Evolutionary conservation across 2,329 filamentous ascomycete species (phyloP).

Genomic region (Ceratocystis lukuohia): DNA sequence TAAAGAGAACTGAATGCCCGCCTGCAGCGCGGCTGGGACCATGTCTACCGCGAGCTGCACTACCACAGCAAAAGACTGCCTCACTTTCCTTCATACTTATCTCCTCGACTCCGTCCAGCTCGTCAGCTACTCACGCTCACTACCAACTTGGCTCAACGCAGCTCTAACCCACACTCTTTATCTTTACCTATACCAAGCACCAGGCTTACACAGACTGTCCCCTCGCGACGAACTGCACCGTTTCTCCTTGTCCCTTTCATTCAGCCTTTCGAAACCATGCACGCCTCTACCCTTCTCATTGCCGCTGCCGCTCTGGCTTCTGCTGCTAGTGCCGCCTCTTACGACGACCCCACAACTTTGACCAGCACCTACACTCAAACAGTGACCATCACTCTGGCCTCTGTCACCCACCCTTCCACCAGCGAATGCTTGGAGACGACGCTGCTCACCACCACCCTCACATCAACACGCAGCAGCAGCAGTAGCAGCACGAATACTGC

Average conservation of each 20-base stretch:
- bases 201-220: too few species aligned
- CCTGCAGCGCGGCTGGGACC: not conserved
- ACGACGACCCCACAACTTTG: constrained; percentile 5
- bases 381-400: constrained; percentile 9
- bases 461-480: not conserved
- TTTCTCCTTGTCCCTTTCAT: not conserved
- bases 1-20: not conserved
- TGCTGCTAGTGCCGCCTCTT: not conserved
- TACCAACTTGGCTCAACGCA: not conserved
- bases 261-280: constrained; percentile 2
- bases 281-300: not conserved
- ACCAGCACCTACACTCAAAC: constrained; percentile 12
- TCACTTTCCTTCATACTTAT: not conserved
- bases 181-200: not conserved
- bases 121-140: not conserved
- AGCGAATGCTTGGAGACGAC: constrained; percentile 4
- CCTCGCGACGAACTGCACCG: not conserved
- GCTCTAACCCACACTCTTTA: not conserved
- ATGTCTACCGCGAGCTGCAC: not conserved
- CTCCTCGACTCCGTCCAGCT: not conserved
- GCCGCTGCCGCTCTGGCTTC: not conserved
- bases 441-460: constrained; percentile 4
- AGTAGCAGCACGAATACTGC: not conserved
- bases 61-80: not conserved
- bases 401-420: not conserved